Evolutionary conservation across 352 stramenopile species (phyloP).

Genomic region (Hyaloperonospora arabidopsidis): DNA sequence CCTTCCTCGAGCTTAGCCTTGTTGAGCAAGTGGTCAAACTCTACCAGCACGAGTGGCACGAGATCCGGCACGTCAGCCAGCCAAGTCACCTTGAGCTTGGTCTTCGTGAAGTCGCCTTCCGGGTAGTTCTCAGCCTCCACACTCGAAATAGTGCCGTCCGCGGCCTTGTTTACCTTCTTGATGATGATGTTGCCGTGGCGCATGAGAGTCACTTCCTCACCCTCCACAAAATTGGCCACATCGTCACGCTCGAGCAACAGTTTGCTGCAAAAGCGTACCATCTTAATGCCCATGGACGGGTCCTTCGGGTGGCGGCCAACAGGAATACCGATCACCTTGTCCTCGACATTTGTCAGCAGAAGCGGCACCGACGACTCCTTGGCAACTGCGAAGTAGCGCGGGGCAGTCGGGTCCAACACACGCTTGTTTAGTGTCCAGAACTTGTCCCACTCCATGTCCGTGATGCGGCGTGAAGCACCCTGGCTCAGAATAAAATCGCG

Average conservation of each 20-base stretch:
- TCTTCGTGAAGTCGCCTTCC: constrained; percentile 90
- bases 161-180: constrained; percentile 58
- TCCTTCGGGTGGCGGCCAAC: constrained; percentile 78
- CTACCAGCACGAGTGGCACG: constrained; percentile 87
- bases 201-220: constrained; percentile 97
- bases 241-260: constrained; percentile 95
- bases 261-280: constrained; percentile 82
- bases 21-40: constrained; percentile 98
- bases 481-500: constrained; percentile 97
- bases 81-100: constrained; percentile 95
- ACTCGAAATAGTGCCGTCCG: constrained; percentile 40
- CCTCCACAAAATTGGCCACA: constrained; percentile 88
- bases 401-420: constrained; percentile 92
- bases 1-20: constrained; percentile 98
- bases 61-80: constrained; percentile 87
- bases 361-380: constrained; percentile 83
- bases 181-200: constrained; percentile 92
- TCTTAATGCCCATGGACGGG: constrained; percentile 68
- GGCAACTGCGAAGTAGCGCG: constrained; percentile 96
- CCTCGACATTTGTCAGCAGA: constrained; percentile 71
- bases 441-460: constrained; percentile 99
- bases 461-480: constrained; percentile 92
- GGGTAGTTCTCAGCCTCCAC: constrained; percentile 74
- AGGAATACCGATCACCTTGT: constrained; percentile 50
- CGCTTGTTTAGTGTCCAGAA: constrained; percentile 99